Base-by-base conservation (phyloP, 2,329 filamentous ascomycete genomes). In the Coleophoma eucalyptorum region DNA sequence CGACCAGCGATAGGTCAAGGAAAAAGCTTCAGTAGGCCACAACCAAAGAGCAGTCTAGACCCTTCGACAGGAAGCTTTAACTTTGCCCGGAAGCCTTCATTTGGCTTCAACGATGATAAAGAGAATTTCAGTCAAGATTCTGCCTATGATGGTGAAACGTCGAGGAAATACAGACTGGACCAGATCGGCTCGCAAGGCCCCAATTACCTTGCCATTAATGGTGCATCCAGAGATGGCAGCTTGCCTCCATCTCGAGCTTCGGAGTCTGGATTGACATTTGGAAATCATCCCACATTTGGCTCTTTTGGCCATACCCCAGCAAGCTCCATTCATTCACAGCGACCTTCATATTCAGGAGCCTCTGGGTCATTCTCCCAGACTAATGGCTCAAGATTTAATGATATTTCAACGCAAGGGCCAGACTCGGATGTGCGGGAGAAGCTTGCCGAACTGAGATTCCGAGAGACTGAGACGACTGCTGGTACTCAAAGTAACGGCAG, bases 221-320 rank as follows among this genome's bases (percentile, higher is more conserved):
- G 69, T 16, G 64, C 70, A 3, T 76, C 79, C n/a, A 73, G 79
- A 53, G 81, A 82, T 51, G 68, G 71, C 40, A 81, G 74, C 63
- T 67, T 80, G 43, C 79, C 81, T 42, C 74, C 80, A 2, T 82
- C 81, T 34, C 74, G 78, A 44, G 76, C 80, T 50, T 71, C 75
- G 4, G 74, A 79, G 42, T 65, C 67, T n/a, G 75, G 68, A 10
- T 50, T 59, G 31, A 43, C 56, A 7, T 62, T 62, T 44, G 57
- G 51, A 8, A 60, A 56, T 21, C 55, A 56, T 37, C 46, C 42
- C 16, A 44, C 50, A 35, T 65, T 57, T 62, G 68, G 60, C 12
- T 62, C 60, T 19, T 58, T 62, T 37, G 57, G 58, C 11, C 73
- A 76, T 55, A 72, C 69, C 5, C 66, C 72, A 49, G 69, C 66